phyloP scores from a whole-genome alignment of 257 asterid genomes.

The Rubia yunnanensis region DNA sequence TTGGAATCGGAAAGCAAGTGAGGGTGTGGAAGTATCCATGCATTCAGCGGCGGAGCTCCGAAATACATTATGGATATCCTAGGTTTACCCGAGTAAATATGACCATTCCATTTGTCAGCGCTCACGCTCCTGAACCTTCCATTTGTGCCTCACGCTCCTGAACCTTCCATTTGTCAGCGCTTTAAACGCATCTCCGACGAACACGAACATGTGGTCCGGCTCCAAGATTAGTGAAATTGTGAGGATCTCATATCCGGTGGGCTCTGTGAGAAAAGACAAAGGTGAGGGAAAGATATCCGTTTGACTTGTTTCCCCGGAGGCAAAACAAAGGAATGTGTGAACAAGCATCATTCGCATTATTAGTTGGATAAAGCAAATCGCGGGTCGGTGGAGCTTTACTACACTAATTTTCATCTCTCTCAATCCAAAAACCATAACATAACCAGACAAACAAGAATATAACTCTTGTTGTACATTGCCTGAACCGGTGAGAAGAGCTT shows the following conservation, averaged over 20 bases:
- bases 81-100: slow-evolving; percentile 25
- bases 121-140: no score
- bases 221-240: slow-evolving; percentile 62
- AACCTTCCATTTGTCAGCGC: slow-evolving; percentile 69
- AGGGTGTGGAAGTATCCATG: slow-evolving; percentile 34
- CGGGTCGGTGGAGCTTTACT: no score
- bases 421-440: no score
- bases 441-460: no score
- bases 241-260: no score
- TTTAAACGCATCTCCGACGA: slow-evolving; percentile 61
- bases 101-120: slow-evolving; percentile 55
- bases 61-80: slow-evolving; percentile 66
- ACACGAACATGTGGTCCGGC: slow-evolving; percentile 43
- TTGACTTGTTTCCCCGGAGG: no score
- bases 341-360: no score
- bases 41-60: slow-evolving; percentile 50
- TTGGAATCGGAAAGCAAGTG: slow-evolving; percentile 15
- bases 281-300: no score
- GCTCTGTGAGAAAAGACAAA: no score
- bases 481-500: not conserved
- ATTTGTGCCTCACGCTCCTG: slow-evolving; percentile 51
- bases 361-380: no score
- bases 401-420: no score
- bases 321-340: no score
- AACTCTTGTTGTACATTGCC: not conserved